Percentiles rank a stretch among this genome's conserved stretches.
These are phyloP conservation scores for Byssochlamys sp. DNA, from an alignment of 2,329 filamentous ascomycete genomes.

Conservation along the genomic window DNA sequence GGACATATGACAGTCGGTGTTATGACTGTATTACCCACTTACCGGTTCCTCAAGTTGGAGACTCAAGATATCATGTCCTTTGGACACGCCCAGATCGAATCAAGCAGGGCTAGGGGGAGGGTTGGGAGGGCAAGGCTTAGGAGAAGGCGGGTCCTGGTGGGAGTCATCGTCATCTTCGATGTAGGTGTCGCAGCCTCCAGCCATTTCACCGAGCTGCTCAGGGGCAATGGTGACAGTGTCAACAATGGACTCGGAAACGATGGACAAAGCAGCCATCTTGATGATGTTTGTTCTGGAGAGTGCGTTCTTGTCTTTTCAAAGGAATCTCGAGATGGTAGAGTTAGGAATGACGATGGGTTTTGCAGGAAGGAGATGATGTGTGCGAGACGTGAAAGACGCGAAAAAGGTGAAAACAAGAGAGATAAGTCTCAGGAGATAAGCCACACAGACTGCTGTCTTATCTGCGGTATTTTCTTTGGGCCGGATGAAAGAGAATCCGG, in stretches of 20 bases:
- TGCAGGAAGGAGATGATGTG: not conserved
- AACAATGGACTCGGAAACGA: not conserved
- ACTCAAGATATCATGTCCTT: not conserved
- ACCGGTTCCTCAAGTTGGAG: not conserved
- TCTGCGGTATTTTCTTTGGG: not conserved
- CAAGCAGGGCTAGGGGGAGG: conserved; percentile 32
- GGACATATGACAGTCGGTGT: not conserved
- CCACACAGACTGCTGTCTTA: not conserved
- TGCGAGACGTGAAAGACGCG: not conserved
- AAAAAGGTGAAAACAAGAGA: not conserved
- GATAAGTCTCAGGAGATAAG: not conserved
- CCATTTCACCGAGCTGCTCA: not conserved
- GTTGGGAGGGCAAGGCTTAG: conserved; percentile 28
- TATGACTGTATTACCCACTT: not conserved
- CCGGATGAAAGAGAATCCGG: not conserved
- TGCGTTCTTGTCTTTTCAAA: not conserved
- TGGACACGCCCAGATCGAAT: conserved; percentile 7
- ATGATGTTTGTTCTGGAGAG: not conserved
- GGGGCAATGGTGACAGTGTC: not conserved
- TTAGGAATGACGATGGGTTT: not conserved
- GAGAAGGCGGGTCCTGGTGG: conserved; percentile 16
- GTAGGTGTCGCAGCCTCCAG: not conserved
- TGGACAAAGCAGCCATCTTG: not conserved
- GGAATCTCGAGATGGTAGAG: not conserved
- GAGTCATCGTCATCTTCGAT: conserved; percentile 2